These are phyloP conservation scores for Leccinum broughii DNA, from an alignment of 768 basidiomycete genomes.

Conservation along the genomic window DNA sequence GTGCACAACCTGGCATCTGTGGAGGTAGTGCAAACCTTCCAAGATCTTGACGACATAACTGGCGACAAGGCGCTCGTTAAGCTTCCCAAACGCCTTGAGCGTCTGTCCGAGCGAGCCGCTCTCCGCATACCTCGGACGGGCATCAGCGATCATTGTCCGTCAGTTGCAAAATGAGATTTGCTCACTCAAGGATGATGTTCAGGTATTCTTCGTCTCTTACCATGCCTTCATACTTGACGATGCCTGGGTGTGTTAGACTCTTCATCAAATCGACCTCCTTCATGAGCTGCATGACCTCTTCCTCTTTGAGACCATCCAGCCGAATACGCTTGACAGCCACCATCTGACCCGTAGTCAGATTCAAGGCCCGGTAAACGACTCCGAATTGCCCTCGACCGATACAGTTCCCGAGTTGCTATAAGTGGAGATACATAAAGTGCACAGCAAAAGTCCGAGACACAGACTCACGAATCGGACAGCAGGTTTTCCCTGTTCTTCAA, in stretches of 20 bases:
- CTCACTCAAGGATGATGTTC: slow-evolving; percentile 93
- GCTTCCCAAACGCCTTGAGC: slow-evolving; percentile 88
- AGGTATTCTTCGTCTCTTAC: slow-evolving; percentile 83
- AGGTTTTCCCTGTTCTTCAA: slow-evolving; percentile 79
- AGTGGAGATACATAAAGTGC: slow-evolving; percentile 10
- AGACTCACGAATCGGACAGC: slow-evolving; percentile 78
- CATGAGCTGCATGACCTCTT: slow-evolving; percentile 89
- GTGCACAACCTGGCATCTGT: slow-evolving; percentile 87
- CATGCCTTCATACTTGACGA: slow-evolving; percentile 98
- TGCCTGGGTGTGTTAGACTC: slow-evolving; percentile 88
- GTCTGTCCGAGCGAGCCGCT: slow-evolving; percentile 95
- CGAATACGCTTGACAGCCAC: slow-evolving; percentile 99
- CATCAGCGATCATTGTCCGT: slow-evolving; percentile 15
- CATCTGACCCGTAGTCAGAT: slow-evolving; percentile 92
- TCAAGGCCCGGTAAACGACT: slow-evolving; percentile 91
- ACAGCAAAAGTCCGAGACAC: not conserved
- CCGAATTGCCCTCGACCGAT: slow-evolving; percentile 98
- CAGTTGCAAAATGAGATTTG: not conserved
- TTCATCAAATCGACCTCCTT: slow-evolving; percentile 92
- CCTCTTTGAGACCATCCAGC: slow-evolving; percentile 86
- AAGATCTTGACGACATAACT: slow-evolving; percentile 95
- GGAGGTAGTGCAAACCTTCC: slow-evolving; percentile 93
- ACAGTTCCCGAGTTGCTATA: slow-evolving; percentile 94
- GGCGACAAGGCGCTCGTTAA: slow-evolving; percentile 90
- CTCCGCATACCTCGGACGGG: slow-evolving; percentile 77